Evolutionary conservation across 495 filamentous ascomycete genomes (phyloP), one percentile per base, ranked within the genome.

Genomic region (Penicillium chermesinum): DNA sequence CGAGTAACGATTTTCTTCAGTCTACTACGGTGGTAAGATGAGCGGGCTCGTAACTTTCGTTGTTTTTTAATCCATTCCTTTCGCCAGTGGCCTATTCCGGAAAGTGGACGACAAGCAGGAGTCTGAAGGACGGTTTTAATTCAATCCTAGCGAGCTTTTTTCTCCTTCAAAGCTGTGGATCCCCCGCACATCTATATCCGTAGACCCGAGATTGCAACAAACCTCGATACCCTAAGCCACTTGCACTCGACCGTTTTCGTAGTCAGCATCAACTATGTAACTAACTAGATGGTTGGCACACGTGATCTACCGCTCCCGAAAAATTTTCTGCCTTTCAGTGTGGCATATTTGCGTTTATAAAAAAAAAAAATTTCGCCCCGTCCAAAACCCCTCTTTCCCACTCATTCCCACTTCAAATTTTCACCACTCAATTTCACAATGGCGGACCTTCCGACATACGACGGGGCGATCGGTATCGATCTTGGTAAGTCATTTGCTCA

Each of bases 391-490:
- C 50, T 57, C 52, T 52, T 54, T 51, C 38, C 42, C 51, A 49
- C 47, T 50, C 38, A 53, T 50, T 58, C 44, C 54, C 50, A 57
- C 48, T 59, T 50, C 50, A 41, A 47, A 46, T 54, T 50, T 49
- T 30, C 4, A 39, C 54, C 48, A 49, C 53, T 37, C 37, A 54
- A 44, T 36, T 44, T 57, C 61, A 58, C 40, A 57, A 64, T 65
- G 69, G 94, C 96, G 90, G 83, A 88, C 67, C 88, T 95, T 73
- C 90, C 95, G 83, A 86, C 91, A 58, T 98, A 96, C 76, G 93
- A 96, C 63, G 93, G 93, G 79, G 93, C 93, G 79, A 90, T 97
- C 77, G 93, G 93, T 81, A 98, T 98, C 73, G 93, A 98, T 84
- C 83, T 98, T 70, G 93, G 93, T 96, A 80, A 57, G 82, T 72